phyloP scores from a whole-genome alignment of 139 green algal species.

The Tetradesmus lagerheimii region DNA sequence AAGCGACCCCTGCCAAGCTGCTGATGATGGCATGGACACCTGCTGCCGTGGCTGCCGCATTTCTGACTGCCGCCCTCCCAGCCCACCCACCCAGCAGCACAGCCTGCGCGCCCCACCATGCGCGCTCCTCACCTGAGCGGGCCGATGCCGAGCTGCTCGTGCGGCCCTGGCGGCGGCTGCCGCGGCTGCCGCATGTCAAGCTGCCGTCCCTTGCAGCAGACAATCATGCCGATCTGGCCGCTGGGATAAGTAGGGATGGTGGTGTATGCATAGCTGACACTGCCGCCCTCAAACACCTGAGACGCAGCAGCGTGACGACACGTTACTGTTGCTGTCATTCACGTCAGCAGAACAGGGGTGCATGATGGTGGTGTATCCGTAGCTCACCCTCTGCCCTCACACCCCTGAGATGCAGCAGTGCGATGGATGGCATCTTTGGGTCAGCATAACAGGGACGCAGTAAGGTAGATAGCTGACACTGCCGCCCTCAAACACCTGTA shows the following conservation, averaged over 20 bases:
- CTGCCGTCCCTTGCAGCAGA: conserved; percentile 88
- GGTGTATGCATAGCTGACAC: conserved; percentile 94
- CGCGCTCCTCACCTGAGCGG: conserved; percentile 54
- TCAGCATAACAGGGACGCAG: too few relatives aligned
- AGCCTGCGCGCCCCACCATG: too few relatives aligned
- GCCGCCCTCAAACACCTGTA: too few relatives aligned
- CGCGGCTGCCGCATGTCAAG: conserved; percentile 66
- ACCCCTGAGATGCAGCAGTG: too few relatives aligned
- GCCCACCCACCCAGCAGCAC: too few relatives aligned
- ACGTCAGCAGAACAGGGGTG: too few relatives aligned
- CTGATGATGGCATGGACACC: neutral
- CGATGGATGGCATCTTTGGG: too few relatives aligned
- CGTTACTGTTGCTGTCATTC: too few relatives aligned
- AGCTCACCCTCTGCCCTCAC: too few relatives aligned
- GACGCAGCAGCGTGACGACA: neutral
- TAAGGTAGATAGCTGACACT: too few relatives aligned
- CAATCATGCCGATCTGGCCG: conserved; percentile 98
- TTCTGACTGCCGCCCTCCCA: neutral
- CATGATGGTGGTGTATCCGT: too few relatives aligned
- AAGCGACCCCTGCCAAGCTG: too few relatives aligned
- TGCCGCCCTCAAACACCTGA: conserved; percentile 86
- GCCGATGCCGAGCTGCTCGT: conserved; percentile 45
- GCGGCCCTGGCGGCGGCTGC: conserved; percentile 53
- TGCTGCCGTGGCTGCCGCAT: neutral
- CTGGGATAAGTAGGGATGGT: conserved; percentile 98